Base-by-base conservation (phyloP, 306 rosid species). In the Rosa chinensis region DNA sequence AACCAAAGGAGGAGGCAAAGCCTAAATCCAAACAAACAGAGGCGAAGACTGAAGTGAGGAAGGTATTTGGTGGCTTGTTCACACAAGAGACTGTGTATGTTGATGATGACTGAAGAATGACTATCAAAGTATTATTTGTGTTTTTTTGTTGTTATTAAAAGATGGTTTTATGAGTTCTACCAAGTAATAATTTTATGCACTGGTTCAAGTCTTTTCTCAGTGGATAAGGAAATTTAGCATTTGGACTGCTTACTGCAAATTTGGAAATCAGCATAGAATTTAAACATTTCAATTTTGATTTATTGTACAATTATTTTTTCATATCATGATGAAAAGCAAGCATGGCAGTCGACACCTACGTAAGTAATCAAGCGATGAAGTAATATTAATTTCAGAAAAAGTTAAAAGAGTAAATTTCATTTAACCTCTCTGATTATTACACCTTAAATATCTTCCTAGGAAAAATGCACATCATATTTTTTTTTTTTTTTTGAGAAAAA, bases 81-180 rank as follows among this genome's bases (percentile, higher is more conserved):
- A 79, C 87, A 79, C 97, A 96, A 88, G 98, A 96, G 89, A 96
- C 99, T 67, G 81, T 96, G 76, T 96, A 93, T 67, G 81, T 93
- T 68, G 99, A 93, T 28, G 99, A 96, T 62, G 99, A 93, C 28
- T 96, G 91, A 35, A 52, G 66, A 42, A 13, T 67, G 8, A 9
- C 55, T 62, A 20, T 53, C 37, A 18, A 61, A 23, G 70, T 44
- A 5, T 53, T 55, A 49, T 81, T 74, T 82, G 79, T 86, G 82
- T 79, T 66, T 62, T 62, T 64, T 21, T 11, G 62, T 28, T 80
- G 10, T 64, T 49, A 58, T 73, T 53, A 55, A 80, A 23, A 40
- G 35, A 45, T 47, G 70, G 66, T 59, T 74, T 8, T 43, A n/a
- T 79, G 67, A 82, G 89, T 75, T 81, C 47, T 66, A 74, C 77